Percentiles rank a stretch among this genome's conserved stretches.
These are phyloP conservation scores for Penicillium sp. DNA, from an alignment of 2,329 filamentous ascomycete species.

Conservation along the genomic window DNA sequence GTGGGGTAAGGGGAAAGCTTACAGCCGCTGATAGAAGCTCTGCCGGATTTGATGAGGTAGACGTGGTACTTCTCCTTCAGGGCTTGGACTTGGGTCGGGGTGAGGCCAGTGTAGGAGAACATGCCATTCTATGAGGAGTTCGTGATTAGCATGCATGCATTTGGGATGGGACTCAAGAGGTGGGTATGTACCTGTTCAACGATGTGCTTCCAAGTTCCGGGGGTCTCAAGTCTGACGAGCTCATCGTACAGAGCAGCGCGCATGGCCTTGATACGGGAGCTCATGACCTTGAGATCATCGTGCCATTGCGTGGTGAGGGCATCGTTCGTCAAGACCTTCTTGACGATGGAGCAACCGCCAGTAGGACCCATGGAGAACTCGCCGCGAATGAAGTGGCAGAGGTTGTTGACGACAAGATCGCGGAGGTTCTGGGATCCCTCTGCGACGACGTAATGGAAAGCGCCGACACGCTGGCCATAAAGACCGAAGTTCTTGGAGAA, in stretches of 20 bases:
- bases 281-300: conserved; percentile 80
- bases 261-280: conserved; percentile 87
- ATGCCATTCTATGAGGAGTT: conserved; percentile 55
- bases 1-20: conserved; percentile 21
- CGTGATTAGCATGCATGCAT: too few species aligned
- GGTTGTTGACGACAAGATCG: conserved; percentile 30
- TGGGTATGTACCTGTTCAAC: conserved; percentile 94
- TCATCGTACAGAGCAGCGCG: conserved; percentile 67
- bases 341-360: conserved; percentile 78
- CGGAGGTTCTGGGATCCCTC: conserved; percentile 23
- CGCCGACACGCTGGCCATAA: conserved; percentile 89
- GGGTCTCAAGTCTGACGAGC: conserved; percentile 73
- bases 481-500: conserved; percentile 65
- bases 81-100: conserved; percentile 36
- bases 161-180: too few species aligned
- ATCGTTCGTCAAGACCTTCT: conserved; percentile 68
- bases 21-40: conserved; percentile 36
- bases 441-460: conserved; percentile 61
- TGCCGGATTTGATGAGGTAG: conserved; percentile 36
- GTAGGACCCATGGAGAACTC: conserved; percentile 54
- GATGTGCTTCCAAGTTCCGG: conserved; percentile 95
- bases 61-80: conserved; percentile 38
- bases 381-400: conserved; percentile 34
- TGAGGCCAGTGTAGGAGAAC: conserved; percentile 68
- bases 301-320: conserved; percentile 80